Conservation (phyloP, 2,329 filamentous ascomycete species). For the Trichoderma endophyticum region DNA sequence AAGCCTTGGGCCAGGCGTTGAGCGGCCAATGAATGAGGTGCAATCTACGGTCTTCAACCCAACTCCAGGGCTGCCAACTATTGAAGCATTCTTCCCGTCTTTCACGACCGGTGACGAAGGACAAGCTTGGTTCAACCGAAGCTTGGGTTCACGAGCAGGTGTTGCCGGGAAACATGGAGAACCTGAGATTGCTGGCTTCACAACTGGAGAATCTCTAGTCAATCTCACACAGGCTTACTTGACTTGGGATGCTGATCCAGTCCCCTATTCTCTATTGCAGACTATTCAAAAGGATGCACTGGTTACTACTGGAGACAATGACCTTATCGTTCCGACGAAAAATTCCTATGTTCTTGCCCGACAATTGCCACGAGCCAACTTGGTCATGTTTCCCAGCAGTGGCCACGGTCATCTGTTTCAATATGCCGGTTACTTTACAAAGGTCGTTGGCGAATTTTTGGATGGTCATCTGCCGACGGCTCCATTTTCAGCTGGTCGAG, state of each 20-base stretch:
- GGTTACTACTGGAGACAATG: neutral
- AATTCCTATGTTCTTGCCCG: neutral
- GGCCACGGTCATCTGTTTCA: conserved; percentile 5
- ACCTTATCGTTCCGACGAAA: neutral
- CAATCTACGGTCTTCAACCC: conserved; percentile 2
- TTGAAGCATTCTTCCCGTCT: neutral
- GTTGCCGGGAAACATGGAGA: conserved; percentile 1
- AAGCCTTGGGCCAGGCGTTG: conserved; percentile 36
- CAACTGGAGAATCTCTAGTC: neutral
- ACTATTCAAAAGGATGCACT: conserved; percentile 5
- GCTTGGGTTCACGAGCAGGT: neutral
- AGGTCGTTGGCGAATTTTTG: neutral
- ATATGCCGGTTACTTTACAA: neutral
- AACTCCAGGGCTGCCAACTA: neutral
- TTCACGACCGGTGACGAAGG: neutral
- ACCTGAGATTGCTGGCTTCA: neutral
- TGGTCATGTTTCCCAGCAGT: neutral
- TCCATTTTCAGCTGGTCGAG: neutral
- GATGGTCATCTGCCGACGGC: neutral
- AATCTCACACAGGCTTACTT: conserved; percentile 9
- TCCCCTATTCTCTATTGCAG: neutral
- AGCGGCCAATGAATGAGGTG: conserved; percentile 22
- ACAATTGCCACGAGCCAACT: neutral
- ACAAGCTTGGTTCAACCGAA: neutral
- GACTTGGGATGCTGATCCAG: conserved; percentile 6